A percentile compares a stretch with the other conserved stretches of the same genome.
Evolutionary conservation across 1,284 basidiomycete genomes (phyloP).

Genomic region (Peniophora sp.): DNA sequence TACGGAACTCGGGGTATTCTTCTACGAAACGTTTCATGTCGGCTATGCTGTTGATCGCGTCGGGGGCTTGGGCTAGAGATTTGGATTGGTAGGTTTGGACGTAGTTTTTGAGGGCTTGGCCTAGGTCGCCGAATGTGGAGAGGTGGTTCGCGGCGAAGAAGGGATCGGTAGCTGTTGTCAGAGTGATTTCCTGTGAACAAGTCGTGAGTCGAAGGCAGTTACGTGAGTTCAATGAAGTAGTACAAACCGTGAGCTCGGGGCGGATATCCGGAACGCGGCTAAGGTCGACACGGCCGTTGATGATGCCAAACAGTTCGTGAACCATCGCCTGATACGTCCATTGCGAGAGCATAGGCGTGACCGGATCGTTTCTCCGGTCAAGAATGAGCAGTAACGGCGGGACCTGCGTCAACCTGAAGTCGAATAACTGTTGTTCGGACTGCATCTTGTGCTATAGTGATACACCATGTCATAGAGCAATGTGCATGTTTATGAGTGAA

Average conservation of each 20-base stretch:
- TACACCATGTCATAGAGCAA: slow-evolving; percentile 2
- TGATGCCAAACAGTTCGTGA: slow-evolving; percentile 90
- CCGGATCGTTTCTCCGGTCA: slow-evolving; percentile 94
- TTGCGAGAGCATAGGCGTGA: slow-evolving; percentile 94
- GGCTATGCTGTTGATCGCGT: slow-evolving; percentile 88
- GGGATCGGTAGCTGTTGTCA: slow-evolving; percentile 87
- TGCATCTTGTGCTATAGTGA: slow-evolving; percentile 60
- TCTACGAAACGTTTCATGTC: slow-evolving; percentile 99
- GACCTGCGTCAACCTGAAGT: slow-evolving; percentile 71
- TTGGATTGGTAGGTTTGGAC: slow-evolving; percentile 91
- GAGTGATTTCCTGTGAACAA: slow-evolving; percentile 78
- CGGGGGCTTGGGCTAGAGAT: slow-evolving; percentile 70
- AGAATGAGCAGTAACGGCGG: slow-evolving; percentile 71
- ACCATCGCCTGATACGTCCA: slow-evolving; percentile 99
- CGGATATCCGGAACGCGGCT: slow-evolving; percentile 81
- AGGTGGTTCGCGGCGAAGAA: slow-evolving; percentile 93
- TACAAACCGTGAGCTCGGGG: slow-evolving; percentile 75
- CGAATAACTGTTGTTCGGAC: slow-evolving; percentile 65
- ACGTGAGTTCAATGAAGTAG: background rate
- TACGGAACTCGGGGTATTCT: slow-evolving; percentile 96
- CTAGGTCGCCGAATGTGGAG: slow-evolving; percentile 95
- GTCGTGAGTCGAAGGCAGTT: background rate
- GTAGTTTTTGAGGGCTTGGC: slow-evolving; percentile 87
- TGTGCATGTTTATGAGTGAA: background rate
- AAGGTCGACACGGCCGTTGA: slow-evolving; percentile 89